phyloP scores from a whole-genome alignment of 148 eudicot species.

The Beta vulgaris region DNA sequence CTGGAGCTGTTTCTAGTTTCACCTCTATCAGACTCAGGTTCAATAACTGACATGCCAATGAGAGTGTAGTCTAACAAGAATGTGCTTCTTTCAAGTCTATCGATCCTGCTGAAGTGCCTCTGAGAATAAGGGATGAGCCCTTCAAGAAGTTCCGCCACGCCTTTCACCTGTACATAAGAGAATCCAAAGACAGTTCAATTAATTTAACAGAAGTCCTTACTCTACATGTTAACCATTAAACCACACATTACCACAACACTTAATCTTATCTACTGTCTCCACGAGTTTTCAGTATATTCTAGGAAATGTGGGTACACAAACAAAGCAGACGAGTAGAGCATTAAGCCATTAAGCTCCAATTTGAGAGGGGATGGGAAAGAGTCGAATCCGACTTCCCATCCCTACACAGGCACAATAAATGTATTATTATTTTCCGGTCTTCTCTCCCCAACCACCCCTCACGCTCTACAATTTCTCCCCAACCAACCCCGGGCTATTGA shows the following conservation, averaged over 20 bases:
- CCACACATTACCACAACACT: too few species aligned
- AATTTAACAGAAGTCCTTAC: neutral
- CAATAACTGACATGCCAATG: slow-evolving; percentile 85
- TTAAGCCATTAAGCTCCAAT: neutral
- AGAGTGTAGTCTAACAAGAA: slow-evolving; percentile 81
- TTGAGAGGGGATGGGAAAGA: neutral
- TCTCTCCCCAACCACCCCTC: too few species aligned
- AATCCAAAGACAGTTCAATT: neutral
- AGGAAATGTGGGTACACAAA: neutral
- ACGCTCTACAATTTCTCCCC: too few species aligned
- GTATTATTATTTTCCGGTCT: too few species aligned
- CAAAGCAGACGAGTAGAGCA: neutral
- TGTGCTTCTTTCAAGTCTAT: slow-evolving; percentile 84
- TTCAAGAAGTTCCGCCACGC: slow-evolving; percentile 85
- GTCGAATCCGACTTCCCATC: neutral
- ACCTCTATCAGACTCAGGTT: slow-evolving; percentile 47
- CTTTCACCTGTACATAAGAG: slow-evolving; percentile 53
- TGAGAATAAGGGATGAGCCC: slow-evolving; percentile 89
- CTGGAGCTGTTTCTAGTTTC: slow-evolving; percentile 11
- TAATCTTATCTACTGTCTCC: too few species aligned
- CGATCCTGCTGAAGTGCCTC: slow-evolving; percentile 90
- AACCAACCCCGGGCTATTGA: too few species aligned
- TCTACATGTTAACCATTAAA: too few species aligned
- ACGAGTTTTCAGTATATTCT: too few species aligned
- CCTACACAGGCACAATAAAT: neutral